Conservation (phyloP, 768 basidiomycete genomes). For the Symmetrospora coprosmae region DNA sequence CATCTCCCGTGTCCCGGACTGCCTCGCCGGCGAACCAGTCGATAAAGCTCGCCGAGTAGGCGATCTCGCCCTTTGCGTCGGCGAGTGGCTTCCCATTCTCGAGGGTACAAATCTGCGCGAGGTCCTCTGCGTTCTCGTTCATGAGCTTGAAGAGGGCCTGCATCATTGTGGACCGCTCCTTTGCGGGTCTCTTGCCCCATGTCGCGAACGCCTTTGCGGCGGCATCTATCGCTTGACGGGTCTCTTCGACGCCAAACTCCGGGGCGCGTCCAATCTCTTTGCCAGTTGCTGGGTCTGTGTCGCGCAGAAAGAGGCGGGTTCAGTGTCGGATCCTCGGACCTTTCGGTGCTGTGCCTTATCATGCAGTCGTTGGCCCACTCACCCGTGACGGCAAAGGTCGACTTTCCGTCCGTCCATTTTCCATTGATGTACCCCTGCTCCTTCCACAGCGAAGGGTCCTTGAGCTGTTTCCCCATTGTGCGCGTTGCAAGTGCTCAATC, state of each 20-base stretch:
- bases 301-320: too few relatives aligned
- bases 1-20: conserved; percentile 78
- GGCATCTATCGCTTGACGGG: conserved; percentile 66
- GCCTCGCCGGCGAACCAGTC: conserved; percentile 65
- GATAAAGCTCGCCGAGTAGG: conserved; percentile 46
- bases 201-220: conserved; percentile 65
- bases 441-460: conserved; percentile 60
- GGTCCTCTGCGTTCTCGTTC: conserved; percentile 70
- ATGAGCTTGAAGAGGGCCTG: conserved; percentile 64
- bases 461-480: conserved; percentile 40
- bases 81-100: conserved; percentile 88
- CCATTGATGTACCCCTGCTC: conserved; percentile 68
- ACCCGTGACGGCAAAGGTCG: conserved; percentile 67
- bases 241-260: conserved; percentile 75
- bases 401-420: conserved; percentile 68
- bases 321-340: background rate
- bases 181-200: conserved; percentile 78
- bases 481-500: background rate
- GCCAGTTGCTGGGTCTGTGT: conserved; percentile 63
- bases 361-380: conserved; percentile 34
- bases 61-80: conserved; percentile 73
- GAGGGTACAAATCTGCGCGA: conserved; percentile 70
- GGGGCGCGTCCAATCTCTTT: conserved; percentile 71
- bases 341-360: background rate
- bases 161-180: conserved; percentile 67